phyloP scores from a whole-genome alignment of 1,139 yeast genomes.

The Eremothecium cymbalariae region DNA sequence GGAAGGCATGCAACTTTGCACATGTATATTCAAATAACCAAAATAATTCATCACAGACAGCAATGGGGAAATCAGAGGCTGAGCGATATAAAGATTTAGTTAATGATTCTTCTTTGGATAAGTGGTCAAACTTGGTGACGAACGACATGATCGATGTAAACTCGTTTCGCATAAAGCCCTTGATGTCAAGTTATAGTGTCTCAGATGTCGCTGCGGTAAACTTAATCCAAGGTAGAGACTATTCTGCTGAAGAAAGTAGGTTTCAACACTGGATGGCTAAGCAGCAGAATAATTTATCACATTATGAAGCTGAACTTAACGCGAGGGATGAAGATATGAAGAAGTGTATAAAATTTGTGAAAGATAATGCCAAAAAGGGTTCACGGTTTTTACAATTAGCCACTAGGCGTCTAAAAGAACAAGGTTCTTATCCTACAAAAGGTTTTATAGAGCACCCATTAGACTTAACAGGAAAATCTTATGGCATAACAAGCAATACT shows the following conservation, averaged over 20 bases:
- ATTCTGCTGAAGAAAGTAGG: slow-evolving; percentile 51
- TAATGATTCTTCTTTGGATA: slow-evolving; percentile 15
- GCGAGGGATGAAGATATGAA: slow-evolving; percentile 43
- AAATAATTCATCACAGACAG: slow-evolving; percentile 9
- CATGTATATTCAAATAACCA: slow-evolving; percentile 29
- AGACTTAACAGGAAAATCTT: slow-evolving; percentile 21
- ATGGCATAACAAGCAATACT: slow-evolving; percentile 7
- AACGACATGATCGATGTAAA: slow-evolving; percentile 26
- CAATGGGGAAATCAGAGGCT: slow-evolving; percentile 11
- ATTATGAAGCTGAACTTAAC: slow-evolving; percentile 36
- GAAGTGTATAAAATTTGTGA: slow-evolving; percentile 36
- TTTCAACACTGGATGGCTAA: slow-evolving; percentile 41
- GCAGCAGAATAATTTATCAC: slow-evolving; percentile 33
- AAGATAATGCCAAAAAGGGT: slow-evolving; percentile 40
- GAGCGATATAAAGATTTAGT: slow-evolving; percentile 19
- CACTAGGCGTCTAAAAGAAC: slow-evolving; percentile 32
- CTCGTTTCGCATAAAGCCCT: slow-evolving; percentile 19
- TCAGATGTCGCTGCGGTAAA: slow-evolving; percentile 36
- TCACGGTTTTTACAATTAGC: slow-evolving; percentile 50
- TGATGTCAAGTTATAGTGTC: slow-evolving; percentile 35
- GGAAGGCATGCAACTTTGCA: slow-evolving; percentile 36
- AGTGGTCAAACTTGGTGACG: slow-evolving; percentile 26
- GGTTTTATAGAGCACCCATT: slow-evolving; percentile 38
- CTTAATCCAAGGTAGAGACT: slow-evolving; percentile 45
- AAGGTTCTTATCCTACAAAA: slow-evolving; percentile 26